Base-by-base conservation (phyloP, 2,329 filamentous ascomycete genomes). In the Fusarium xyrophilum region DNA sequence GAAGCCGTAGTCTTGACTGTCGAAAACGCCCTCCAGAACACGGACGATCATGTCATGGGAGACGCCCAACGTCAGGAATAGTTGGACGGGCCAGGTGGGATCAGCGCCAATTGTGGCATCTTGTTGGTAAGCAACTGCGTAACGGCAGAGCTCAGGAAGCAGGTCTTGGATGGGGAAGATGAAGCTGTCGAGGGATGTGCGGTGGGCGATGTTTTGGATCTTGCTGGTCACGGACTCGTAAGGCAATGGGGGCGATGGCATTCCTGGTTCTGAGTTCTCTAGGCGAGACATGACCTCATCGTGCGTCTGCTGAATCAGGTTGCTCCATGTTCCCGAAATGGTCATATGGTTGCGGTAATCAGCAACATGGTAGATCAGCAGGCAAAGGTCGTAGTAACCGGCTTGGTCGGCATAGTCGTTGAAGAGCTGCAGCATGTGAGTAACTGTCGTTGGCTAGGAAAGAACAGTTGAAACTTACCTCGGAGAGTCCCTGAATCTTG, bases 381-480 rank as follows among this genome's bases (percentile, higher is more conserved):
- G 87, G 76, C 93, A 97, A 52, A 99, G 87, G 76, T 98, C 96
- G 80, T 93, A 95, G 83, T 99, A 99, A 51, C 89, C 91, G 4
- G 93, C 96, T 74, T 93, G 90, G 75, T 97, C 94, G 57, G 94
- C 93, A 74, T 93, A 99, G 67, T 89, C 83, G 76, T 98, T 97
- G 82, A 93, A 99, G n/a, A 99, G 88, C 89, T 96, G 74, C 6
- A 30, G 27, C 28, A 17, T 28, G 62, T 77, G 54, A 76, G 74
- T 50, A 57, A 56, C 56, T n/a, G 19, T 28, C 10, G n/a, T 28
- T 25, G 8, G 2, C 15, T 14, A n/a, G 6, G 5, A 23, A n/a
- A 19, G 23, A 35, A 17, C 19, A 25, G 6, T 17, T 9, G 33
- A 64, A 35, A 84, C 89, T 82, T 85, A 96, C 93, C 71, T 89